Conservation (phyloP, 257 asterid genomes). For the Solanum tarijense region DNA sequence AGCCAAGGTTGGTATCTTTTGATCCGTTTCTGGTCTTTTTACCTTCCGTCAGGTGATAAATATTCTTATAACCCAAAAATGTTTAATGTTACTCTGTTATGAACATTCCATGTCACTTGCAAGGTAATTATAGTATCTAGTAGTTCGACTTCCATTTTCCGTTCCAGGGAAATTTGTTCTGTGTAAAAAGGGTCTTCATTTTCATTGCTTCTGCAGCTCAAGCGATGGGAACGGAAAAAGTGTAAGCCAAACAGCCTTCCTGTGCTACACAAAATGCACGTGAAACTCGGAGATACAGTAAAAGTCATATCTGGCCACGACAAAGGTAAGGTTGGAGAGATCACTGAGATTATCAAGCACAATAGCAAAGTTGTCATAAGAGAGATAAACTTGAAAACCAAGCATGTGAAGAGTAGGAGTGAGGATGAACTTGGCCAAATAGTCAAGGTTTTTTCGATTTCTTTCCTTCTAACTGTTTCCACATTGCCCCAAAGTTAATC, state of each 20-base stretch:
- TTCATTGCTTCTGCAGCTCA: conserved; percentile 36
- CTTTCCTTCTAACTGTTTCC: not conserved
- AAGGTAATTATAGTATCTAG: not conserved
- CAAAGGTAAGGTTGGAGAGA: conserved; percentile 81
- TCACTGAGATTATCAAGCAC: conserved; percentile 53
- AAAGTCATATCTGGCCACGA: conserved; percentile 90
- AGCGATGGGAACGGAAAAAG: conserved; percentile 82
- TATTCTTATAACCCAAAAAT: not conserved
- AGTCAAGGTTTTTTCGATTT: conserved; percentile 44
- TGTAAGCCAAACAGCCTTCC: conserved; percentile 97
- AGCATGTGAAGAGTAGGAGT: conserved; percentile 75
- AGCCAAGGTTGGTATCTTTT: conserved; percentile 46
- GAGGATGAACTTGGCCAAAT: conserved; percentile 84
- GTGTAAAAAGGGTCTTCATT: not conserved
- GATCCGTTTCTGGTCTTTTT: not conserved
- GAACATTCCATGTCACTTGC: not conserved
- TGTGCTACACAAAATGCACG: conserved; percentile 77
- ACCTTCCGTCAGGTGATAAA: not conserved
- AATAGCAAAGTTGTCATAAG: conserved; percentile 57
- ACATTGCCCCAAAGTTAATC: not conserved
- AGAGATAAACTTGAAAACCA: conserved; percentile 86
- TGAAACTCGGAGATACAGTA: conserved; percentile 76
- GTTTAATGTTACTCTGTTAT: not conserved
- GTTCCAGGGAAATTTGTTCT: not conserved
- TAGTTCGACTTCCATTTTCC: not conserved